These are phyloP conservation scores for Phytophthora uliginosa DNA, from an alignment of 352 stramenopile genomes.

Conservation along the genomic window DNA sequence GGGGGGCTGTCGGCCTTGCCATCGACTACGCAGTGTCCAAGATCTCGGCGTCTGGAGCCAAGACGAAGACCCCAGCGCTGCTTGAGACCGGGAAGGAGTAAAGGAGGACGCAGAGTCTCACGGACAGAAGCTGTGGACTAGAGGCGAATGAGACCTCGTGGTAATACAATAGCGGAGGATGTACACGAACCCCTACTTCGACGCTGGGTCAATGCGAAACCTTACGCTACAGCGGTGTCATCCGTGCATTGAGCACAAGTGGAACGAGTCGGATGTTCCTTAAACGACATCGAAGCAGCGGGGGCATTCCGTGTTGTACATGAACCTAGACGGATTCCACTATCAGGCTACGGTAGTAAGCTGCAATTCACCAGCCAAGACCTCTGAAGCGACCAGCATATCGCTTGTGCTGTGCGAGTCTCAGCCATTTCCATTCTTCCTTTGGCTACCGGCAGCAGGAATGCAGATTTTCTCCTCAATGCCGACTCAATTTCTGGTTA, in stretches of 20 bases:
- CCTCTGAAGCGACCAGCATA: not conserved
- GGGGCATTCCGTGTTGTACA: not conserved
- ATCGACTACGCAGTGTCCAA: conserved; percentile 33
- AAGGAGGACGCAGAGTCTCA: not conserved
- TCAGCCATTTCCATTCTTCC: not conserved
- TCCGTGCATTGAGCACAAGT: not conserved
- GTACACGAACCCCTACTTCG: not conserved
- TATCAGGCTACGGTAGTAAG: not conserved
- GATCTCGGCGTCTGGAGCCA: not conserved
- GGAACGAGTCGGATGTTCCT: not conserved
- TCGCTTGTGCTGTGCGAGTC: too few relatives aligned
- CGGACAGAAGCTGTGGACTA: not conserved
- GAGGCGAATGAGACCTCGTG: not conserved
- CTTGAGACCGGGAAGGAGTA: conserved; percentile 22
- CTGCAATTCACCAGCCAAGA: not conserved
- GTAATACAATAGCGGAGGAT: conserved; percentile 13
- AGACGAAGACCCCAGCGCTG: conserved; percentile 12
- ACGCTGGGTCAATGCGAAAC: not conserved
- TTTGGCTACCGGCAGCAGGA: not conserved
- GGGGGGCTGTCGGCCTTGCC: conserved; percentile 28
- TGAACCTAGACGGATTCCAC: not conserved
- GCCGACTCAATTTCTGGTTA: not conserved
- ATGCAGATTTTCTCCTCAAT: not conserved
- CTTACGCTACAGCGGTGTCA: not conserved
- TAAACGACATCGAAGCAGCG: not conserved